Percentiles rank a stretch among this genome's conserved stretches.
Conservation (phyloP, 441 rosid genomes). For the Erysimum cheiri region DNA sequence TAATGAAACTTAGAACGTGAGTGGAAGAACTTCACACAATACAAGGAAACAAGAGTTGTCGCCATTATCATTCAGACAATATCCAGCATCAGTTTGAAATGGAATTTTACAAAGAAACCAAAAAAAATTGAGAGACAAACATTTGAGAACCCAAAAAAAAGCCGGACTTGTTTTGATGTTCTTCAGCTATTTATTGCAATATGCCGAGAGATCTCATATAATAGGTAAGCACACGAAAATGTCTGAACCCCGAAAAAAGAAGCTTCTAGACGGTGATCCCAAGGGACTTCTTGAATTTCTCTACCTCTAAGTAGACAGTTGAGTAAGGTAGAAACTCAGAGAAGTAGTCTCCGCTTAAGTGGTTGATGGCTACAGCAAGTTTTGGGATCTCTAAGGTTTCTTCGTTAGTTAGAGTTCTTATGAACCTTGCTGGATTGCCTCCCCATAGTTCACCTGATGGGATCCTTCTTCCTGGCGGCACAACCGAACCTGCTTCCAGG, state of each 20-base stretch:
- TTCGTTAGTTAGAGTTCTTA: conserved; percentile 85
- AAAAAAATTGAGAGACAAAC: conserved; percentile 5
- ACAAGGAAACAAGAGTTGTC: conserved; percentile 29
- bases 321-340: conserved; percentile 92
- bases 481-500: conserved; percentile 94
- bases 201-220: conserved; percentile 33
- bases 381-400: conserved; percentile 93
- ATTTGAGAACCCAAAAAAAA: conserved; percentile 2
- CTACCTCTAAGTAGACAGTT: conserved; percentile 90
- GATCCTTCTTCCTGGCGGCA: conserved; percentile 98
- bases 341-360: conserved; percentile 78
- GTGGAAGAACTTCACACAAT: background rate
- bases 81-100: conserved; percentile 25
- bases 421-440: conserved; percentile 94
- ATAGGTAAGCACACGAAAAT: conserved; percentile 10
- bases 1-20: too few species aligned
- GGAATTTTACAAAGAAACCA: conserved; percentile 34
- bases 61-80: conserved; percentile 24
- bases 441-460: conserved; percentile 99
- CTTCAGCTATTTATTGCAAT: conserved; percentile 44
- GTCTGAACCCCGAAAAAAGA: background rate
- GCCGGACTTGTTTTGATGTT: conserved; percentile 37
- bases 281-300: conserved; percentile 79
- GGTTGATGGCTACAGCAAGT: conserved; percentile 92
- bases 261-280: conserved; percentile 66